Conservation (phyloP, 805 yeast genomes). For the Candida caryicola region DNA sequence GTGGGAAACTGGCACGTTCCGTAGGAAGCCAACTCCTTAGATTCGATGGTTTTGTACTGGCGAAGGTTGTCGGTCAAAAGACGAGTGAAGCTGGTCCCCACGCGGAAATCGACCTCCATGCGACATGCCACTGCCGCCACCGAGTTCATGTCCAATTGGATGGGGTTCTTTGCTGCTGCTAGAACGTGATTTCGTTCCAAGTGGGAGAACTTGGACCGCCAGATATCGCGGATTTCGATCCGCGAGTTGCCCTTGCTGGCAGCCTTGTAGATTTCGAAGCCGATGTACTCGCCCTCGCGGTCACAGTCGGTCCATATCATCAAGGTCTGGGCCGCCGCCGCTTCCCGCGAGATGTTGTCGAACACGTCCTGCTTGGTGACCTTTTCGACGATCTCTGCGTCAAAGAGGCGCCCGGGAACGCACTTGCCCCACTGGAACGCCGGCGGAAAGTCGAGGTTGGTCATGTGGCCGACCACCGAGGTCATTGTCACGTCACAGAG, state of each 20-base stretch:
- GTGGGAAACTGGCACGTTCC: slow-evolving; percentile 98
- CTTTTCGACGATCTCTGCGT: slow-evolving; percentile 57
- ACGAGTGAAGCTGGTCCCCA: slow-evolving; percentile 88
- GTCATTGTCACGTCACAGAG: slow-evolving; percentile 84
- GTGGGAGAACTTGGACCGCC: slow-evolving; percentile 86
- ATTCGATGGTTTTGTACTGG: slow-evolving; percentile 29
- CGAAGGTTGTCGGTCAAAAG: slow-evolving; percentile 58
- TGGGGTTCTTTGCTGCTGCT: slow-evolving; percentile 71
- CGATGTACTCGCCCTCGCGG: slow-evolving; percentile 93
- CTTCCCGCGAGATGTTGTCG: slow-evolving; percentile 65
- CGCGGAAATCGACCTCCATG: slow-evolving; percentile 80
- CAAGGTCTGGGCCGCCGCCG: slow-evolving; percentile 54
- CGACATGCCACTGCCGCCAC: slow-evolving; percentile 86
- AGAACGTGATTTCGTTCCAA: slow-evolving; percentile 72
- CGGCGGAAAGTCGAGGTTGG: slow-evolving; percentile 60
- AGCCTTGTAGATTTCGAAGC: slow-evolving; percentile 73
- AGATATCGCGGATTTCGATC: slow-evolving; percentile 42
- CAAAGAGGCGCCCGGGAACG: slow-evolving; percentile 62
- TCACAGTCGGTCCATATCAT: slow-evolving; percentile 99
- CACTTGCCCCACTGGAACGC: slow-evolving; percentile 65
- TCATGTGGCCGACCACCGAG: slow-evolving; percentile 84
- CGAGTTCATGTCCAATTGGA: slow-evolving; percentile 57
- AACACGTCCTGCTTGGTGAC: slow-evolving; percentile 48
- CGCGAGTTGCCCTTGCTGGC: slow-evolving; percentile 57
- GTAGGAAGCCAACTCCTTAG: slow-evolving; percentile 57